Percentiles rank a stretch among this genome's conserved stretches.
Conservation (phyloP, 371 early-diverging fungal genomes). For the Saksenaea oblongispora region DNA sequence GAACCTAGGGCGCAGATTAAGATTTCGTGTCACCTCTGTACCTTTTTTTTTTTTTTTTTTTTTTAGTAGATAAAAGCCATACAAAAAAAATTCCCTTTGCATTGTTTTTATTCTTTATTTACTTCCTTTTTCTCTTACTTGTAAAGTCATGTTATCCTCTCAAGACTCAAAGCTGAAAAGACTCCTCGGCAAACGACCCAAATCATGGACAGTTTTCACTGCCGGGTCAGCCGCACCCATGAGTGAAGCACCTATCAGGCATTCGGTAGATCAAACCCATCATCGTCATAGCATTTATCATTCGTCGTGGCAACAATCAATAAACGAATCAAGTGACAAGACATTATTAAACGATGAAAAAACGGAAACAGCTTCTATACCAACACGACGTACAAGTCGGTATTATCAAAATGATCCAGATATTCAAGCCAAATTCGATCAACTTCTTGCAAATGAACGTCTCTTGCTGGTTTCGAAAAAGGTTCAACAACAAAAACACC, state of each 20-base stretch:
- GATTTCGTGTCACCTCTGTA: neutral
- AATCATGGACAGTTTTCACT: neutral
- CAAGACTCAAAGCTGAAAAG: conserved; percentile 1
- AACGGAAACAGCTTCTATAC: neutral
- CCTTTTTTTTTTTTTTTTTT: neutral
- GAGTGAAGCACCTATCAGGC: neutral
- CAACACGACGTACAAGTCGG: conserved; percentile 9
- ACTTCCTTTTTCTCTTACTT: neutral
- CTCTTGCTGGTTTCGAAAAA: neutral
- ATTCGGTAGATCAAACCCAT: neutral
- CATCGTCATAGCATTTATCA: neutral
- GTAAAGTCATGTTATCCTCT: neutral
- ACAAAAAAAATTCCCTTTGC: neutral
- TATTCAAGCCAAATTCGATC: conserved; percentile 9
- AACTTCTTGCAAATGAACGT: conserved; percentile 1
- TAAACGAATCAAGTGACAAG: neutral
- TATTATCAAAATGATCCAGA: conserved; percentile 13
- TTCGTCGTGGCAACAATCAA: neutral
- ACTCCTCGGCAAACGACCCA: neutral
- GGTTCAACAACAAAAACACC: neutral
- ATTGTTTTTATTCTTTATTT: neutral
- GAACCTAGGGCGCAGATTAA: conserved; percentile 1
- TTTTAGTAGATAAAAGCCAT: neutral
- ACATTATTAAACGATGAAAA: neutral
- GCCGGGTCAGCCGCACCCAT: neutral